A percentile compares a stretch with the other conserved stretches of the same genome.
Conservation (phyloP, 2,329 filamentous ascomycete genomes). For the Torrubiellomyces zombiae region DNA sequence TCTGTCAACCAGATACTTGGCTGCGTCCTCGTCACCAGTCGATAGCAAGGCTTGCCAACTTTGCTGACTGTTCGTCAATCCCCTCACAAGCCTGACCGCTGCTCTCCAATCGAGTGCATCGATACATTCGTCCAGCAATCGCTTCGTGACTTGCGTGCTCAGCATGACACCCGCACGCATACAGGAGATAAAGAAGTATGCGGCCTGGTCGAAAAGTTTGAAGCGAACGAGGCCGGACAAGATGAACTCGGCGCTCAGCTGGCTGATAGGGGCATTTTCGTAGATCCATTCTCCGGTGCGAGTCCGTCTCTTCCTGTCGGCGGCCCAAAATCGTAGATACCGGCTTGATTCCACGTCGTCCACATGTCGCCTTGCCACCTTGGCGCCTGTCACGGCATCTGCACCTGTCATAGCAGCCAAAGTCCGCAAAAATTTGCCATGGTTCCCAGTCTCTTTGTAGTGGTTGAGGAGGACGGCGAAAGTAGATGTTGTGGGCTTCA, state of each 20-base stretch:
- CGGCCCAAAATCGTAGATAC: conserved; percentile 13
- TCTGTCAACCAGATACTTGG: conserved; percentile 14
- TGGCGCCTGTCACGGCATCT: conserved; percentile 21
- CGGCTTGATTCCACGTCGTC: conserved; percentile 13
- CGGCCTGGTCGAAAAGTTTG: conserved; percentile 25
- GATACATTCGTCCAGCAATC: conserved; percentile 25
- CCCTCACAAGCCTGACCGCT: conserved; percentile 14
- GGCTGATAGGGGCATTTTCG: conserved; percentile 21
- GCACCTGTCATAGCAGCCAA: conserved; percentile 28
- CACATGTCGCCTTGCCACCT: conserved; percentile 18
- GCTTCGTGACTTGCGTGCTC: conserved; percentile 14
- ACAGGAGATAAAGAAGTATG: conserved; percentile 22
- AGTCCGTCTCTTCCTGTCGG: conserved; percentile 9
- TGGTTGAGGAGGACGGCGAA: conserved; percentile 33
- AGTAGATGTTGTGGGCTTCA: conserved; percentile 32
- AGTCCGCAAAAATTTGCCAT: conserved; percentile 25
- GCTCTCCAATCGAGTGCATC: conserved; percentile 22
- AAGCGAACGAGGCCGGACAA: conserved; percentile 32
- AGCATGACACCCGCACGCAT: conserved; percentile 18
- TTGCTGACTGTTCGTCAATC: conserved; percentile 10
- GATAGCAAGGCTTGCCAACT: conserved; percentile 12
- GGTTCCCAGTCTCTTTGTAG: conserved; percentile 24
- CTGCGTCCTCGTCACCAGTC: conserved; percentile 6
- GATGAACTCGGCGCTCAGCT: conserved; percentile 25
- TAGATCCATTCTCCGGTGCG: conserved; percentile 19